Evolutionary conservation across 345 rosid species (phyloP).

Genomic region (Fremontodendron californicum): DNA sequence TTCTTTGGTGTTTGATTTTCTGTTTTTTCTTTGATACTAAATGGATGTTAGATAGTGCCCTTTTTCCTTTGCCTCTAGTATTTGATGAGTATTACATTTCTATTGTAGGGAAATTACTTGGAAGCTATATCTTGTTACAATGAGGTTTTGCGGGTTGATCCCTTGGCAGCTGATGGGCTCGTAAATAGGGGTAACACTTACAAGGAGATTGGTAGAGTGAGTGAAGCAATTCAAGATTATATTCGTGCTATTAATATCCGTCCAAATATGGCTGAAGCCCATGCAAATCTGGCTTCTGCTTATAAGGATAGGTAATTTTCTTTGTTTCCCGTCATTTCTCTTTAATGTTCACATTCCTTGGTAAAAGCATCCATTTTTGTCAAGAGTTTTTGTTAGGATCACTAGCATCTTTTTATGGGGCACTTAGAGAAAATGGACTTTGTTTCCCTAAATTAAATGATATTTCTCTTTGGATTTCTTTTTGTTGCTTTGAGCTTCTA

Average conservation of each 20-base stretch:
- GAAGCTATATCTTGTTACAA: slow-evolving; percentile 98
- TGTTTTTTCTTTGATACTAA: neutral
- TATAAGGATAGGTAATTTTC: slow-evolving; percentile 84
- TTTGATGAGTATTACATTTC: slow-evolving; percentile 15
- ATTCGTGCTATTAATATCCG: slow-evolving; percentile 71
- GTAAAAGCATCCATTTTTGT: neutral
- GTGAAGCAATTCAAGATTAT: slow-evolving; percentile 97
- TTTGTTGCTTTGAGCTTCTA: neutral
- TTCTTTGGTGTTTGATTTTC: slow-evolving; percentile 6
- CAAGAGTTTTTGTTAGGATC: neutral
- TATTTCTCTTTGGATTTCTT: neutral
- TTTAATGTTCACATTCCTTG: neutral
- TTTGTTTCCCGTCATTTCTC: neutral
- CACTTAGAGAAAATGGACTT: neutral
- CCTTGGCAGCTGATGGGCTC: slow-evolving; percentile 95
- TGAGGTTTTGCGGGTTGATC: slow-evolving; percentile 97
- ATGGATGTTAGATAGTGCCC: neutral
- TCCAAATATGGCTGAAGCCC: slow-evolving; percentile 98
- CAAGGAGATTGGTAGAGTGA: slow-evolving; percentile 94
- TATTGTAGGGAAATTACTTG: slow-evolving; percentile 67
- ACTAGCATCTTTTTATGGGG: neutral
- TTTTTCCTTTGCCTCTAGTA: neutral
- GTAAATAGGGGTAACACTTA: slow-evolving; percentile 96
- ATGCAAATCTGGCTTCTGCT: slow-evolving; percentile 98
- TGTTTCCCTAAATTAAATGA: neutral